phyloP scores from a whole-genome alignment of 768 basidiomycete species.

The Mycena olivaceomarginata region DNA sequence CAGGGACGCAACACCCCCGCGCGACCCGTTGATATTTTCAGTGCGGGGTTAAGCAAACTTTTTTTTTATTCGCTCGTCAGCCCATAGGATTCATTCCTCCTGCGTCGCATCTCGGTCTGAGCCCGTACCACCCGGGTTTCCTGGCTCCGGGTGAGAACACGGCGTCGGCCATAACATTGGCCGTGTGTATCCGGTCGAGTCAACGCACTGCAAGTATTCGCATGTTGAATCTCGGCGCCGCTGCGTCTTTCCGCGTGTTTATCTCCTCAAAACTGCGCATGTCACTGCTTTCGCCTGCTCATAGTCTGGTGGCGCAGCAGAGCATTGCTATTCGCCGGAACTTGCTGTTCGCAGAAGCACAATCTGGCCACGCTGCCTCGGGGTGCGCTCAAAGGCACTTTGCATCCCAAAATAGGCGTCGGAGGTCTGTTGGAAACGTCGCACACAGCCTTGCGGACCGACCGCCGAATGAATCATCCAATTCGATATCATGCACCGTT shows the following conservation, averaged over 20 bases:
- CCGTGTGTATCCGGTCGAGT: slow-evolving; percentile 22
- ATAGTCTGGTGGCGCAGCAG: slow-evolving; percentile 20
- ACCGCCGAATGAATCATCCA: not conserved
- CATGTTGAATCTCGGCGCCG: slow-evolving; percentile 20
- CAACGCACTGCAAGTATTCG: slow-evolving; percentile 23
- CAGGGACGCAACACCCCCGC: not conserved
- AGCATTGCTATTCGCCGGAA: slow-evolving; percentile 33
- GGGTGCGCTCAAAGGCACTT: not conserved
- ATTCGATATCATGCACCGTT: slow-evolving; percentile 22
- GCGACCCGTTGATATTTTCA: not conserved
- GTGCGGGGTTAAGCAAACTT: slow-evolving; percentile 24
- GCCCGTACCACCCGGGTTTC: slow-evolving; percentile 16
- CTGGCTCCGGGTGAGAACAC: slow-evolving; percentile 3
- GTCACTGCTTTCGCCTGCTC: slow-evolving; percentile 22
- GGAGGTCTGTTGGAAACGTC: slow-evolving; percentile 37
- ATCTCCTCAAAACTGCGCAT: slow-evolving; percentile 13
- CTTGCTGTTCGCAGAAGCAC: slow-evolving; percentile 29
- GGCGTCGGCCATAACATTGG: slow-evolving; percentile 11
- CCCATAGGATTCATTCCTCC: slow-evolving; percentile 1
- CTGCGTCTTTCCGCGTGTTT: slow-evolving; percentile 28
- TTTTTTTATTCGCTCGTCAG: not conserved
- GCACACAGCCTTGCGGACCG: slow-evolving; percentile 13
- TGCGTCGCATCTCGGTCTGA: slow-evolving; percentile 1
- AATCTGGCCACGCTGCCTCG: not conserved
- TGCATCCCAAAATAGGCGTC: slow-evolving; percentile 18